Evolutionary conservation across 345 rosid genomes (phyloP).

Genomic region (Mangifera indica): DNA sequence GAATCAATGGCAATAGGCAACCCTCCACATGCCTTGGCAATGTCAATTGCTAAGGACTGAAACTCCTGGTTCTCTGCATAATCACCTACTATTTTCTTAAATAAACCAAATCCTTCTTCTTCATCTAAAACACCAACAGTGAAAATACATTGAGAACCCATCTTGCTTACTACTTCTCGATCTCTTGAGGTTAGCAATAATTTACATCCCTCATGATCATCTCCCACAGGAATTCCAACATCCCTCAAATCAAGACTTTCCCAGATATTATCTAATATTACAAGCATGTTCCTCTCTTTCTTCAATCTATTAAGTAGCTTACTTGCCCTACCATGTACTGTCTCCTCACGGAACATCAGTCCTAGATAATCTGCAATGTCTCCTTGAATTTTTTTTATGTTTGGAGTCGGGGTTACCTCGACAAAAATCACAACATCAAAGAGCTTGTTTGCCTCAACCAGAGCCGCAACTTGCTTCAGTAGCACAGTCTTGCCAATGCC

Average conservation of each 20-base stretch:
- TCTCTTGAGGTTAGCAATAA: conserved; percentile 29
- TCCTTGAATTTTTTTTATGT: conserved; percentile 22
- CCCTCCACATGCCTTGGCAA: conserved; percentile 27
- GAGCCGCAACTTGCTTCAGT: background rate
- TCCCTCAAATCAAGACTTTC: no score
- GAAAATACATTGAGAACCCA: conserved; percentile 14
- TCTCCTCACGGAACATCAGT: background rate
- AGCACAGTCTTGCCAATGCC: no score
- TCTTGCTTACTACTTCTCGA: background rate
- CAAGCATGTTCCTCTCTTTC: conserved; percentile 17
- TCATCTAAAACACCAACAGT: conserved; percentile 4
- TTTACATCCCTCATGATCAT: no score
- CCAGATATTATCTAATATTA: no score
- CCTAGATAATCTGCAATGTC: conserved; percentile 20
- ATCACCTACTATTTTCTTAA: conserved; percentile 19
- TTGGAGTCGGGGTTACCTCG: conserved; percentile 13
- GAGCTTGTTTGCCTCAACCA: background rate
- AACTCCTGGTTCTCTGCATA: background rate
- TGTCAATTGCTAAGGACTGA: conserved; percentile 11
- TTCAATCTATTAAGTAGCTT: conserved; percentile 7
- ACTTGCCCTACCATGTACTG: background rate
- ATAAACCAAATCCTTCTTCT: conserved; percentile 24
- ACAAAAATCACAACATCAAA: conserved; percentile 22
- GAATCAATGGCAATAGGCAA: conserved; percentile 4
- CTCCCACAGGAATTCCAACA: no score